These are phyloP conservation scores for Tricholoma hemisulphureum DNA, from an alignment of 768 basidiomycete genomes.

Conservation along the genomic window DNA sequence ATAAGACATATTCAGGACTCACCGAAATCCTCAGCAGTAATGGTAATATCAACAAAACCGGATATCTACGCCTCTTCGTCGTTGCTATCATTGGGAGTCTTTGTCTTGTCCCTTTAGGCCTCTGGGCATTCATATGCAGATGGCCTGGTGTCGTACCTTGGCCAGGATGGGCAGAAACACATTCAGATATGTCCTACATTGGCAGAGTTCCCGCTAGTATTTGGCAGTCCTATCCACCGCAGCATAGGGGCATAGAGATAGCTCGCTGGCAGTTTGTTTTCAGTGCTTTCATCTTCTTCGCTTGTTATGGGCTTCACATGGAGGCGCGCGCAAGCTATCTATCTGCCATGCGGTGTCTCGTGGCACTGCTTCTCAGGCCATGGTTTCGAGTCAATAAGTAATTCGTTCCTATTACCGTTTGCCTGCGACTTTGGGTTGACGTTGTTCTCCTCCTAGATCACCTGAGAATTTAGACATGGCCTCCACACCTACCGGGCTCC, in stretches of 20 bases:
- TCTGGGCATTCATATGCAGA: slow-evolving; percentile 32
- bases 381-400: background rate
- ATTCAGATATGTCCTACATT: slow-evolving; percentile 47
- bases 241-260: slow-evolving; percentile 27
- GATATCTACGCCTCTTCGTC: slow-evolving; percentile 47
- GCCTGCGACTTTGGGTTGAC: background rate
- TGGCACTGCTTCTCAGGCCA: background rate
- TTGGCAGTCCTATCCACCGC: slow-evolving; percentile 31
- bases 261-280: slow-evolving; percentile 39
- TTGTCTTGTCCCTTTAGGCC: slow-evolving; percentile 36
- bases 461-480: background rate
- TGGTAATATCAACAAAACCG: too few relatives aligned
- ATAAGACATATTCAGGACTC: slow-evolving; percentile 25
- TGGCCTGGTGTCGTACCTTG: slow-evolving; percentile 33
- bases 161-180: slow-evolving; percentile 51
- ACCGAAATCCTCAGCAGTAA: too few relatives aligned
- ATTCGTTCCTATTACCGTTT: background rate
- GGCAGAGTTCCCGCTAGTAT: slow-evolving; percentile 31
- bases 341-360: slow-evolving; percentile 29
- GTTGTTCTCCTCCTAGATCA: background rate
- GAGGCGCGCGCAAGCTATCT: slow-evolving; percentile 50
- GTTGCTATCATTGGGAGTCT: slow-evolving; percentile 35
- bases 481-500: background rate
- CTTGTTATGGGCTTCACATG: slow-evolving; percentile 52
- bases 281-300: slow-evolving; percentile 49